phyloP scores from a whole-genome alignment of 371 early-diverging fungal genomes.

The Mucor plumbeus region DNA sequence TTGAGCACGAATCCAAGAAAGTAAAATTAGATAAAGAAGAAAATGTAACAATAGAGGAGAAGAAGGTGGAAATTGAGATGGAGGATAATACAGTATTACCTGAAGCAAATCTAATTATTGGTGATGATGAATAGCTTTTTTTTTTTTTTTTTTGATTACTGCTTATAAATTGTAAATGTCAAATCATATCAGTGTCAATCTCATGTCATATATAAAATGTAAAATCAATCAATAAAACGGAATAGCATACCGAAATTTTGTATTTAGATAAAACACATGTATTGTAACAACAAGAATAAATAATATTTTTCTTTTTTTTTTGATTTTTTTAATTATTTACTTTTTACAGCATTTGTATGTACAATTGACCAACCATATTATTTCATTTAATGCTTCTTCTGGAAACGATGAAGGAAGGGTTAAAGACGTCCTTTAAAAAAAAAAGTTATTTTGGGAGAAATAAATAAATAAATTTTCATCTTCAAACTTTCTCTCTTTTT shows the following conservation, averaged over 20 bases:
- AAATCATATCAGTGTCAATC: neutral
- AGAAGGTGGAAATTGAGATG: neutral
- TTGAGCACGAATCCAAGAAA: neutral
- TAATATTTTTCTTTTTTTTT: no score
- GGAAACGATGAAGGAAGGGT: neutral
- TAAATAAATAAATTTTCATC: slow-evolving; percentile 1
- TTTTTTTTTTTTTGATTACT: no score
- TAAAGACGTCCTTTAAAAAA: slow-evolving; percentile 2
- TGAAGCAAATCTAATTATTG: no score
- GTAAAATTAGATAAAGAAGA: neutral
- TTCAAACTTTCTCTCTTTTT: neutral
- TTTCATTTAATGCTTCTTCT: neutral
- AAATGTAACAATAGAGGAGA: neutral
- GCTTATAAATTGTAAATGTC: neutral
- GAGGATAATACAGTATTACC: no score
- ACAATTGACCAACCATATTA: neutral
- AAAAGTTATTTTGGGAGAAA: neutral
- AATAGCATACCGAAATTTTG: neutral
- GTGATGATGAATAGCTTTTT: no score
- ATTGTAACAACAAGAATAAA: no score
- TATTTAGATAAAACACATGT: neutral
- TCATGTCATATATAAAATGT: neutral
- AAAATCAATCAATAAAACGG: slow-evolving; percentile 1
- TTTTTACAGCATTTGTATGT: no score
- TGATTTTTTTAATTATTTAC: no score